These are phyloP conservation scores for Ascochyta lentis DNA, from an alignment of 2,329 filamentous ascomycete genomes.

Conservation along the genomic window DNA sequence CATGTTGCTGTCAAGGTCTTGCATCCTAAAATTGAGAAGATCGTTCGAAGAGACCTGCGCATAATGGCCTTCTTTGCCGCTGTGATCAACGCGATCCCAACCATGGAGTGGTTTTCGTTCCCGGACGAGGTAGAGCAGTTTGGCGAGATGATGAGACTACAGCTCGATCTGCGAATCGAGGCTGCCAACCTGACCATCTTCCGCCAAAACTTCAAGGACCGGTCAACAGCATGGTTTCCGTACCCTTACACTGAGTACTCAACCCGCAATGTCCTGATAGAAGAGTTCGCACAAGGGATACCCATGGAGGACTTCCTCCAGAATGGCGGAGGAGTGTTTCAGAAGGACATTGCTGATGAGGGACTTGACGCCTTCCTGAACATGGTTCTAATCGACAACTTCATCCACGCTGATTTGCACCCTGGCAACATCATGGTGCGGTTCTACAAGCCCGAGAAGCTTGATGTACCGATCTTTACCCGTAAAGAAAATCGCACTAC, in stretches of 20 bases:
- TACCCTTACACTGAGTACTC: constrained; percentile 93
- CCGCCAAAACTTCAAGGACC: constrained; percentile 85
- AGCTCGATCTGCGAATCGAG: constrained; percentile 93
- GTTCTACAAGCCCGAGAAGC: constrained; percentile 84
- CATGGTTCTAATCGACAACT: constrained; percentile 97
- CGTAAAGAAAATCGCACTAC: constrained; percentile 44
- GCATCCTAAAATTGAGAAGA: constrained; percentile 88
- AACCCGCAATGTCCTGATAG: constrained; percentile 88
- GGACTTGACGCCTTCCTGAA: constrained; percentile 94
- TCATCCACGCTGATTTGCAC: constrained; percentile 94
- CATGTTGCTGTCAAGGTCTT: constrained; percentile 97
- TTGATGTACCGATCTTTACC: constrained; percentile 66
- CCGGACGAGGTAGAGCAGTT: constrained; percentile 95
- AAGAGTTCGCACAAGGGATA: constrained; percentile 95
- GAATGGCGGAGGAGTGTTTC: constrained; percentile 89
- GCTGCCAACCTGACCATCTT: constrained; percentile 88
- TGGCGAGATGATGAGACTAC: constrained; percentile 98
- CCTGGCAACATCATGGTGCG: constrained; percentile 99
- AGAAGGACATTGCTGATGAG: constrained; percentile 92
- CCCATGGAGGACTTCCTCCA: constrained; percentile 89
- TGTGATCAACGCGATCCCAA: constrained; percentile 83
- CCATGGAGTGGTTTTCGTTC: constrained; percentile 95
- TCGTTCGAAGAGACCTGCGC: constrained; percentile 84
- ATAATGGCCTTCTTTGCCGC: constrained; percentile 95
- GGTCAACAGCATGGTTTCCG: constrained; percentile 95